These are phyloP conservation scores for Caloboletus inedulis DNA, from an alignment of 1,284 basidiomycete species.

Conservation along the genomic window DNA sequence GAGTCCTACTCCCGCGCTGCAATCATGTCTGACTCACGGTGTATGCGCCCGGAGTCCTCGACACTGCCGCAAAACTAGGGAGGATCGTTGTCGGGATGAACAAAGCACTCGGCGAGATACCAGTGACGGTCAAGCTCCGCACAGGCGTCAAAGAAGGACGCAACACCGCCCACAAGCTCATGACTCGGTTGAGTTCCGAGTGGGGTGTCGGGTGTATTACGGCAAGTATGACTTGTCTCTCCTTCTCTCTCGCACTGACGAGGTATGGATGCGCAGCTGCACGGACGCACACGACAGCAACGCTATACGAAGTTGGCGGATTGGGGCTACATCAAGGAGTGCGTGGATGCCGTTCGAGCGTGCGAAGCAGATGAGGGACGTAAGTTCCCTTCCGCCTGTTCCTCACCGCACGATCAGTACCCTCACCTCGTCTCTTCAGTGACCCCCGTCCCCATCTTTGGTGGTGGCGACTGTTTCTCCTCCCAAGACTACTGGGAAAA, in stretches of 20 bases:
- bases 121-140: slow-evolving; percentile 92
- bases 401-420: background rate
- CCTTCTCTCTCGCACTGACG: background rate
- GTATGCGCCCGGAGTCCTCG: slow-evolving; percentile 57
- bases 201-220: slow-evolving; percentile 82
- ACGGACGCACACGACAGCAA: slow-evolving; percentile 90
- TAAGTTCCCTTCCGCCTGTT: slow-evolving; percentile 37
- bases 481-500: slow-evolving; percentile 81
- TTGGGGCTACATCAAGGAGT: slow-evolving; percentile 88
- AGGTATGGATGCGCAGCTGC: slow-evolving; percentile 54
- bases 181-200: slow-evolving; percentile 78
- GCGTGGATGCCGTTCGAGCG: slow-evolving; percentile 82
- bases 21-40: background rate
- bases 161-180: slow-evolving; percentile 89
- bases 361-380: slow-evolving; percentile 72
- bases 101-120: slow-evolving; percentile 85
- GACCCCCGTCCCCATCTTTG: slow-evolving; percentile 87
- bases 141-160: slow-evolving; percentile 87
- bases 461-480: slow-evolving; percentile 93
- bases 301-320: slow-evolving; percentile 86
- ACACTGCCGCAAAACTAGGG: slow-evolving; percentile 77
- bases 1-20: slow-evolving; percentile 29
- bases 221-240: slow-evolving; percentile 38
- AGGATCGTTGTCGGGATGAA: slow-evolving; percentile 93
- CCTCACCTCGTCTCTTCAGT: slow-evolving; percentile 45